phyloP scores from a whole-genome alignment of 1,284 basidiomycete genomes.

The Cronartium ribicola region DNA sequence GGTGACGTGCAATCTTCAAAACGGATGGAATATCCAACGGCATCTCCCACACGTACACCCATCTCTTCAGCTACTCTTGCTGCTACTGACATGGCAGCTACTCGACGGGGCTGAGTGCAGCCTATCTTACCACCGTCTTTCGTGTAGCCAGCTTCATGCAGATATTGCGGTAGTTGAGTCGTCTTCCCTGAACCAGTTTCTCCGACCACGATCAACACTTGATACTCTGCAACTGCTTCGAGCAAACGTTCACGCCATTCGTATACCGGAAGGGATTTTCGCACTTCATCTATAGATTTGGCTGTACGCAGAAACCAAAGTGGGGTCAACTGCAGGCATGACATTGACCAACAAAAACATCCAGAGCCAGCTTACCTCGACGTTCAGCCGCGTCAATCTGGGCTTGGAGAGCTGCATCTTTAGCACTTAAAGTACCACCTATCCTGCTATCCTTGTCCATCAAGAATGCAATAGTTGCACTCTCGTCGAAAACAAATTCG shows the following conservation, averaged over 20 bases:
- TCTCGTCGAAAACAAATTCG: conserved; percentile 97
- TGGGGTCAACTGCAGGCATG: conserved; percentile 3
- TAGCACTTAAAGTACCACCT: conserved; percentile 65
- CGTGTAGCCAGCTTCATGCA: conserved; percentile 95
- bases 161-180: conserved; percentile 94
- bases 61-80: conserved; percentile 98
- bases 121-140: conserved; percentile 79
- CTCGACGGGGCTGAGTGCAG: conserved; percentile 96
- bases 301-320: conserved; percentile 56
- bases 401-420: conserved; percentile 75
- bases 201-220: conserved; percentile 57
- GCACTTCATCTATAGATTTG: conserved; percentile 78
- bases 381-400: conserved; percentile 90
- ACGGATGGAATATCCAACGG: conserved; percentile 97
- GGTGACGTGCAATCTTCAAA: conserved; percentile 99
- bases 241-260: conserved; percentile 79
- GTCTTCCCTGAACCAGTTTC: conserved; percentile 87
- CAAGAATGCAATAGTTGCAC: conserved; percentile 88
- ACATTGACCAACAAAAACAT: background rate
- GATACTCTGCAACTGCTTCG: conserved; percentile 80
- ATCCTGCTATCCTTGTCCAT: conserved; percentile 61
- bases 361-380: conserved; percentile 61
- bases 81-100: conserved; percentile 98
- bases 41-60: conserved; percentile 90
- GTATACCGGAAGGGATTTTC: conserved; percentile 86